Evolutionary conservation across 352 stramenopile genomes (phyloP).

Genomic region (Phytophthora pini): DNA sequence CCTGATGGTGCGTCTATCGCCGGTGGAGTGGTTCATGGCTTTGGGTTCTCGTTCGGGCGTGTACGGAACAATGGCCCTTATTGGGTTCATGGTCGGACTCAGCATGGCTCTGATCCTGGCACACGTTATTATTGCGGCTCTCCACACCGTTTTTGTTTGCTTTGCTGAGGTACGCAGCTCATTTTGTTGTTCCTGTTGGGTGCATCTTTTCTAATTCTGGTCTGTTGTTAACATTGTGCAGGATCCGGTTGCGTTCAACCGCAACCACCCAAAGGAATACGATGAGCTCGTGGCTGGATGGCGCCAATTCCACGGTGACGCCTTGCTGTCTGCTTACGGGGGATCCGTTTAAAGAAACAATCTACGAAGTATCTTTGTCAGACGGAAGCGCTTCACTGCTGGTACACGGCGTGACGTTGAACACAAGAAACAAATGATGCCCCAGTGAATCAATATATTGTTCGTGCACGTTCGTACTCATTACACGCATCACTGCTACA

Average conservation of each 20-base stretch:
- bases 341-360: slow-evolving; percentile 60
- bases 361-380: neutral
- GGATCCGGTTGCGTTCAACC: slow-evolving; percentile 83
- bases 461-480: neutral
- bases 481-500: too few relatives aligned
- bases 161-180: slow-evolving; percentile 73
- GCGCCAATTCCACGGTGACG: slow-evolving; percentile 85
- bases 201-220: neutral
- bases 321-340: slow-evolving; percentile 72
- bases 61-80: slow-evolving; percentile 64
- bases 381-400: neutral
- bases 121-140: slow-evolving; percentile 82
- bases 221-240: slow-evolving; percentile 11
- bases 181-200: neutral
- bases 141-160: slow-evolving; percentile 90
- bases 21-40: slow-evolving; percentile 59
- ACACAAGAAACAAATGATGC: slow-evolving; percentile 3
- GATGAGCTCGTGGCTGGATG: slow-evolving; percentile 76
- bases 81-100: slow-evolving; percentile 84
- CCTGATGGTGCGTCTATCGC: slow-evolving; percentile 74
- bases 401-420: slow-evolving; percentile 3
- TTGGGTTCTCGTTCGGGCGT: slow-evolving; percentile 53
- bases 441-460: slow-evolving; percentile 3
- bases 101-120: slow-evolving; percentile 87
- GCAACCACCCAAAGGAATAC: slow-evolving; percentile 86